Base-by-base conservation (phyloP, 108 stramenopile genomes). In the Pelagomonas calceolata region DNA sequence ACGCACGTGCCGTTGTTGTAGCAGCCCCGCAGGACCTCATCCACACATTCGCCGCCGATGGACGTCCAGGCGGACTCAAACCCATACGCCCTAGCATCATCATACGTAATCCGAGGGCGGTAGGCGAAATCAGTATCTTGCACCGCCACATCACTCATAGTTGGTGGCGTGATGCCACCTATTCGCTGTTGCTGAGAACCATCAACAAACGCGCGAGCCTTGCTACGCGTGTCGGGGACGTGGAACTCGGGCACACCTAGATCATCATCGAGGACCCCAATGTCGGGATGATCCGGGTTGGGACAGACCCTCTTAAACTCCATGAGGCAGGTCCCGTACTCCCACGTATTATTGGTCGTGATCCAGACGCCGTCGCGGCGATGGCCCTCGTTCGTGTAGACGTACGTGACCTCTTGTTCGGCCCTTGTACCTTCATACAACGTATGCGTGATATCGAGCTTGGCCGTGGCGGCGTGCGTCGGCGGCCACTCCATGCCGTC, bases 1-100 rank as follows among this genome's bases (percentile, higher is more conserved):
- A 78, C 71, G 69, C 82, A 83, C 30, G 84, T 82, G 14, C 89
- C 87, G 77, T 80, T 83, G 74, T 91, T 90, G 76, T 72, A 85
- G 78, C 92, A 93, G 17, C 92, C 92, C 34, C 88, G 78, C 17
- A 87, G 21, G 33, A 93, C 91, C 32, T 81, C 74, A 71, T 93
- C 90, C 9, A 90, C 81, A 73, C 92, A 93, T 30, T 82, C 79
- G 30, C 87, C 89, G n/a, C 83, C 85, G 32, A 65, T 63, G 36
- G 70, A 36, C 71, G 78, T 74, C 88, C 82, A 89, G 67, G 81
- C 64, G 10, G 87, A 85, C 31, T 33, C 34, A n/a, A n/a, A n/a
- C 21, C 71, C 75, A 34, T 81, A 73, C 17, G 74, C 60, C 4
- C 70, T 68, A 63, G 78, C 69, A 65, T 86, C 84, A 35, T 83